Conservation (phyloP, 192 early-diverging fungal genomes). For the Thamnidium elegans region DNA sequence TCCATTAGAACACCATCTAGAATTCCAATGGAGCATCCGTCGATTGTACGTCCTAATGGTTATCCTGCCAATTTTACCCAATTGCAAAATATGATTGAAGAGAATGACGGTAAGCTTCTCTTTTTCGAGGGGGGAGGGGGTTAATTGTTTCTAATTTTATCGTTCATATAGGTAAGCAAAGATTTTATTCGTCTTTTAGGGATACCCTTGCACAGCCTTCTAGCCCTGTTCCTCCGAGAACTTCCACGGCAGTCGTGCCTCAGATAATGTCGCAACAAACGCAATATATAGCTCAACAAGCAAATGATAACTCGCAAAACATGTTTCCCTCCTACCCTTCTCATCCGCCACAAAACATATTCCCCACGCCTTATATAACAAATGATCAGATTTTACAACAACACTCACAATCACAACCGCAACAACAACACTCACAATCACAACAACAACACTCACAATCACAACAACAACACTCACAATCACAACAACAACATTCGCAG, state of each 20-base stretch:
- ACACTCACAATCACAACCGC: neutral
- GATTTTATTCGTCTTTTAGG: neutral
- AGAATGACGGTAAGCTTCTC: neutral
- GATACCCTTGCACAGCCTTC: neutral
- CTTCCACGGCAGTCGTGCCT: neutral
- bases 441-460: neutral
- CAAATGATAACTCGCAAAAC: neutral
- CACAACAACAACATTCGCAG: neutral
- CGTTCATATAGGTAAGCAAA: neutral
- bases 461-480: neutral
- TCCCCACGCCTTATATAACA: neutral
- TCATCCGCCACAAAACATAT: neutral
- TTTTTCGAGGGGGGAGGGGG: too few relatives aligned
- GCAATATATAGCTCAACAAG: neutral
- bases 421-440: neutral
- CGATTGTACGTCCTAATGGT: neutral
- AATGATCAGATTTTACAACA: constrained; percentile 5
- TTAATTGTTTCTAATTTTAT: neutral
- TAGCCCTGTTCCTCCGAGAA: neutral
- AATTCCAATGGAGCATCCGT: too few relatives aligned
- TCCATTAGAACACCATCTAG: neutral
- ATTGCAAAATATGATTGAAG: neutral
- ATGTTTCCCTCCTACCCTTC: neutral
- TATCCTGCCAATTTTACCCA: neutral
- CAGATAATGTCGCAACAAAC: neutral